These are phyloP conservation scores for Eucalyptus erythrocorys DNA, from an alignment of 345 rosid genomes.

Conservation along the genomic window DNA sequence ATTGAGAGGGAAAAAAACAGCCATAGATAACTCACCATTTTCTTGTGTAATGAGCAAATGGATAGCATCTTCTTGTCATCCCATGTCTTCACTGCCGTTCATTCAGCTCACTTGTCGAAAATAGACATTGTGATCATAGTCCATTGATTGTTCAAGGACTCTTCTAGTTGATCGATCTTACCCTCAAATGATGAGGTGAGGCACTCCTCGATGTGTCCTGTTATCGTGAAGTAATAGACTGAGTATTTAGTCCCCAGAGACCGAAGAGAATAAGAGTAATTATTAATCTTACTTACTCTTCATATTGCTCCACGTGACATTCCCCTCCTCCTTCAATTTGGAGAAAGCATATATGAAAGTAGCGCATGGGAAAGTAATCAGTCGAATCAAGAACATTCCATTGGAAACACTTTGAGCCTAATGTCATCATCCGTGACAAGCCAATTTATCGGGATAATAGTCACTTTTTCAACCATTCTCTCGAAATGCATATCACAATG, in stretches of 20 bases:
- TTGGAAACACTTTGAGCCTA: background rate
- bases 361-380: background rate
- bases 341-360: background rate
- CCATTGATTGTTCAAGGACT: background rate
- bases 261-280: background rate
- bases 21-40: background rate
- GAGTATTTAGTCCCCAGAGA: background rate
- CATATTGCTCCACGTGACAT: background rate
- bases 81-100: background rate
- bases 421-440: background rate
- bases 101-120: background rate
- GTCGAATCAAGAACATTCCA: background rate
- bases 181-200: accelerated
- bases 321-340: background rate
- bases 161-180: background rate
- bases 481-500: background rate
- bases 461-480: background rate
- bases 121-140: background rate
- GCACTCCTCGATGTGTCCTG: accelerated
- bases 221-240: background rate
- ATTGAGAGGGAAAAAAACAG: background rate
- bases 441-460: background rate
- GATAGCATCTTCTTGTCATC: background rate
- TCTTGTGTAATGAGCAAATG: background rate
- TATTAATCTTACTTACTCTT: background rate